Evolutionary conservation across 164 flowering plant genomes (phyloP).

Genomic region (Chimonanthus salicifolius): DNA sequence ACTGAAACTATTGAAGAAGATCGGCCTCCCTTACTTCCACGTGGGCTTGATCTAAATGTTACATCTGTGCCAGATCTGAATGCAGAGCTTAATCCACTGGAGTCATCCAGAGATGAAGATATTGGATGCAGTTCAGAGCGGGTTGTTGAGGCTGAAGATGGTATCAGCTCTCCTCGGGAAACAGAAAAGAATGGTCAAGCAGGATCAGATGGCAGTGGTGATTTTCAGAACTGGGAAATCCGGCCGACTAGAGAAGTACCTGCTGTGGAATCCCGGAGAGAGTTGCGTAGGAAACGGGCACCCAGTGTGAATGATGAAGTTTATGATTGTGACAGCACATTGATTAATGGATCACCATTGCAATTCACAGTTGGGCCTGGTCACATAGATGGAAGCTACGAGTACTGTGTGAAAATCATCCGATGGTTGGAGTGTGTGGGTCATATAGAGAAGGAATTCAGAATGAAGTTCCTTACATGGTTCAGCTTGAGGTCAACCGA

Average conservation of each 20-base stretch:
- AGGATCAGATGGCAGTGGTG: constrained; percentile 63
- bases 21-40: constrained; percentile 35
- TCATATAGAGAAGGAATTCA: constrained; percentile 70
- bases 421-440: constrained; percentile 85
- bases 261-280: constrained; percentile 49
- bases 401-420: constrained; percentile 83
- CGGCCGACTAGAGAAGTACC: constrained; percentile 40
- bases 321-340: constrained; percentile 78
- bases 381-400: constrained; percentile 63
- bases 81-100: constrained; percentile 76
- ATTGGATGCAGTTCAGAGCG: constrained; percentile 46
- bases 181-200: constrained; percentile 41
- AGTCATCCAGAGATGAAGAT: constrained; percentile 63
- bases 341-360: constrained; percentile 67
- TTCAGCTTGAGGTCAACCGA: constrained; percentile 85
- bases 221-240: constrained; percentile 46
- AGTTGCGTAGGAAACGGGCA: constrained; percentile 43
- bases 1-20: constrained; percentile 36
- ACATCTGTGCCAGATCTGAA: constrained; percentile 90
- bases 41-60: constrained; percentile 77
- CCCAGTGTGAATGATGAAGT: constrained; percentile 45
- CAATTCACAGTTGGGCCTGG: constrained; percentile 33
- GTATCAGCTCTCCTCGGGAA: constrained; percentile 50
- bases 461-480: constrained; percentile 90
- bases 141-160: constrained; percentile 53